phyloP scores from a whole-genome alignment of 2,329 filamentous ascomycete species.

The Colletotrichum plurivorum region DNA sequence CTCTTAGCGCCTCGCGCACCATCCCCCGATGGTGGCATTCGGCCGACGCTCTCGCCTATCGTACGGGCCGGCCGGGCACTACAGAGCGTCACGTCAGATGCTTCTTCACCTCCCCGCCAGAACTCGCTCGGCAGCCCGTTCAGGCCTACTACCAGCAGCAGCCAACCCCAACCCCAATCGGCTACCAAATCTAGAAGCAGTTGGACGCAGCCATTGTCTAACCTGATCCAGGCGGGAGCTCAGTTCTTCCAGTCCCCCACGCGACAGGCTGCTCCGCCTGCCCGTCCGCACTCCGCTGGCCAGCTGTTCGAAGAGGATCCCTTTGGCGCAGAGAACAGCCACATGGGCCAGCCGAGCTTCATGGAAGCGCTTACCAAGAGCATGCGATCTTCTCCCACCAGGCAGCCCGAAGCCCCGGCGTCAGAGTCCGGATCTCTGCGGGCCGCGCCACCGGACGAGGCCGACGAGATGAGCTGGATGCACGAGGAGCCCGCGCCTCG shows the following conservation, averaged over 20 bases:
- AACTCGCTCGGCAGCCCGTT: conserved; percentile 70
- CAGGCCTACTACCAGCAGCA: conserved; percentile 46
- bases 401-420: neutral
- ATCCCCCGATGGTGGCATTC: conserved; percentile 47
- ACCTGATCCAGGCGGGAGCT: conserved; percentile 38
- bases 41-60: conserved; percentile 69
- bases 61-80: conserved; percentile 70
- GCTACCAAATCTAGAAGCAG: conserved; percentile 32
- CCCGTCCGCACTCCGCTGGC: conserved; percentile 22
- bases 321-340: conserved; percentile 45
- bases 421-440: conserved; percentile 33
- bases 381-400: conserved; percentile 31
- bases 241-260: conserved; percentile 39
- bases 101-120: conserved; percentile 68
- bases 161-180: conserved; percentile 36
- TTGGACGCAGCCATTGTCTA: conserved; percentile 38
- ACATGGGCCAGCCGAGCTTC: conserved; percentile 50
- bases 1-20: conserved; percentile 40
- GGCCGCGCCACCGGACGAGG: conserved; percentile 42
- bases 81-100: conserved; percentile 71
- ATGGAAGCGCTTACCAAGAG: conserved; percentile 50
- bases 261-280: conserved; percentile 10
- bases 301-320: conserved; percentile 47
- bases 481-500: conserved; percentile 43
- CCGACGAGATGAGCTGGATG: conserved; percentile 62